Conservation (phyloP, 495 filamentous ascomycete species). For the Talaromyces trachyspermus region DNA sequence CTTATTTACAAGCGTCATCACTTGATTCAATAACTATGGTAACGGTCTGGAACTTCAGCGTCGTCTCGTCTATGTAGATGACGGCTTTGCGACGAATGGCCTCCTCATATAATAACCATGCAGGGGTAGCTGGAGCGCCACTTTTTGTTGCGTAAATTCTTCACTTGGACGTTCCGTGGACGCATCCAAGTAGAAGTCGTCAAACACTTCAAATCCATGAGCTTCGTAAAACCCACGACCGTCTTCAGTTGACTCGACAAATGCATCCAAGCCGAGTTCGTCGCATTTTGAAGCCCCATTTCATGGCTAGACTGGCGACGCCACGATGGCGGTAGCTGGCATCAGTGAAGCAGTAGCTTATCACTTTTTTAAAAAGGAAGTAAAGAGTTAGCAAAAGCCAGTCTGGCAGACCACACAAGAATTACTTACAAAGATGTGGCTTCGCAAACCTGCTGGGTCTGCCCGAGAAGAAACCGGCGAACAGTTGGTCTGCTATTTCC, state of each 20-base stretch:
- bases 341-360: conserved; percentile 23
- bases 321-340: conserved; percentile 31
- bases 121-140: not conserved
- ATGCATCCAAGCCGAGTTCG: conserved; percentile 29
- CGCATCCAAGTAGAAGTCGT: not conserved
- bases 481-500: conserved; percentile 17
- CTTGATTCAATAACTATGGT: too few relatives aligned
- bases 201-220: conserved; percentile 20
- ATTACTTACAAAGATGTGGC: conserved; percentile 21
- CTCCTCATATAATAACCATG: not conserved
- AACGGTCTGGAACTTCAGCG: too few relatives aligned
- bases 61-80: too few relatives aligned
- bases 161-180: not conserved
- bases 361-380: conserved; percentile 18
- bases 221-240: conserved; percentile 32
- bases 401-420: not conserved
- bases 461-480: conserved; percentile 15
- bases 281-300: conserved; percentile 37
- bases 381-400: not conserved
- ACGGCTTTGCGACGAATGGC: not conserved
- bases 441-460: conserved; percentile 16
- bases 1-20: too few relatives aligned
- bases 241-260: conserved; percentile 31
- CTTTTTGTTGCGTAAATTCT: not conserved
- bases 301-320: conserved; percentile 26